Base-by-base conservation (phyloP, 2,329 filamentous ascomycete genomes). In the Penicillium sp. region DNA sequence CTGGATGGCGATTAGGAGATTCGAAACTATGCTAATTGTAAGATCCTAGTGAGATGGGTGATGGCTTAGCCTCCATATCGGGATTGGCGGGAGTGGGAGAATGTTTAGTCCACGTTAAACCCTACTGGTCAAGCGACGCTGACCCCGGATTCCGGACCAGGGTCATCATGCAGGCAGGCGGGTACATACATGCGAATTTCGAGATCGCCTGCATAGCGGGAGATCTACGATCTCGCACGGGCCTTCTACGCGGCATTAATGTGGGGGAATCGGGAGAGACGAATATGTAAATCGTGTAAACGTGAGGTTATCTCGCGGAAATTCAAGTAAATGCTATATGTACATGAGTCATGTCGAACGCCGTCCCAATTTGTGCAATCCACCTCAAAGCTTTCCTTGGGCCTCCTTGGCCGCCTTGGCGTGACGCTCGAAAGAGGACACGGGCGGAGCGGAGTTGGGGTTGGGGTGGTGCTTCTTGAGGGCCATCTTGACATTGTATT, bases 401-500 rank as follows among this genome's bases (percentile, higher is more conserved):
- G 46, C 32, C 32, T 49, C 47, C 61, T 67, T 48, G 10, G 46
- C 40, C 21, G 49, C 47, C 61, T 67, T 65, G 55, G 55, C 61
- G 44, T 49, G 57, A n/a, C 66, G 66, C 66, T 69, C 65, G 38
- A 69, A 69, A 3, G 66, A 68, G 7, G 66, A 69, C 15, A 65
- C 63, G 12, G 66, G 66, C 5, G 66, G 66, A 15, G 64, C 66
- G 4, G 66, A 65, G 63, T 68, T 66, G 53, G 66, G 66, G 59
- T 69, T 65, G 44, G 64, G 66, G 60, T 69, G 66, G 53, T 68
- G 65, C 58, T 66, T 64, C 62, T 67, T 67, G 19, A 75, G 73
- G 15, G 76, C 75, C 54, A 84, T 70, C 22, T 66, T 73, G 52
- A 86, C 78, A 60, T 85, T 76, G 64, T 84, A 83, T 60, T 77